These are phyloP conservation scores for Cichorium intybus DNA, from an alignment of 140 eudicot species.

Conservation along the genomic window DNA sequence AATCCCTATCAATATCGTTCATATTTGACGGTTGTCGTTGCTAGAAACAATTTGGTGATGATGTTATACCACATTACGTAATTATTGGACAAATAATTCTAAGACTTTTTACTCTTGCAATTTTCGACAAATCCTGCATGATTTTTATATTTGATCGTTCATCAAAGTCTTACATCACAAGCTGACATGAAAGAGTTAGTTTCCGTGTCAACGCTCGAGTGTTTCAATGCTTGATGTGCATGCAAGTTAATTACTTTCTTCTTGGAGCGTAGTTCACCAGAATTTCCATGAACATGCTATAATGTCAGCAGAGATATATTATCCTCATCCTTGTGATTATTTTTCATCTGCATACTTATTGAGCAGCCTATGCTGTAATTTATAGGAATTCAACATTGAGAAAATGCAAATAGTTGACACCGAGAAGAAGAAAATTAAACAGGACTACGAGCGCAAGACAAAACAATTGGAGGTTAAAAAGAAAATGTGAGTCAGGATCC, in stretches of 20 bases:
- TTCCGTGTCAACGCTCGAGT: neutral
- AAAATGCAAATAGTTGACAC: slow-evolving; percentile 73
- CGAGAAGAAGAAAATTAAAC: slow-evolving; percentile 69
- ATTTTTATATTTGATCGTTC: neutral
- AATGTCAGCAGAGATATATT: too few relatives aligned
- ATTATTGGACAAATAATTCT: too few relatives aligned
- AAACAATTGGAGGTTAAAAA: slow-evolving; percentile 69
- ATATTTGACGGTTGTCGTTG: neutral
- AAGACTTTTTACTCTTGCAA: too few relatives aligned
- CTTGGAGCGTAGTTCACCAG: neutral
- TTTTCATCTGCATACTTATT: neutral
- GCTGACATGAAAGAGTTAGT: neutral
- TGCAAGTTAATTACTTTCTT: neutral
- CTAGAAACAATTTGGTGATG: too few relatives aligned
- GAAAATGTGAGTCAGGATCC: slow-evolving; percentile 43
- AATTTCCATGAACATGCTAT: neutral
- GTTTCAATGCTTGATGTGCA: neutral
- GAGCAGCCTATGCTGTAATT: neutral
- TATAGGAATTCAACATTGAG: slow-evolving; percentile 75
- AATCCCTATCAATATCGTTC: neutral
- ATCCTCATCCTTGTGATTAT: neutral
- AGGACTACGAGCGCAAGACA: slow-evolving; percentile 69
- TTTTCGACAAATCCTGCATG: too few relatives aligned
- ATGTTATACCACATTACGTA: too few relatives aligned
- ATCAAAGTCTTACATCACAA: neutral